Evolutionary conservation across 768 basidiomycete species (phyloP).

Genomic region (Trichaptum fuscoviolaceum): DNA sequence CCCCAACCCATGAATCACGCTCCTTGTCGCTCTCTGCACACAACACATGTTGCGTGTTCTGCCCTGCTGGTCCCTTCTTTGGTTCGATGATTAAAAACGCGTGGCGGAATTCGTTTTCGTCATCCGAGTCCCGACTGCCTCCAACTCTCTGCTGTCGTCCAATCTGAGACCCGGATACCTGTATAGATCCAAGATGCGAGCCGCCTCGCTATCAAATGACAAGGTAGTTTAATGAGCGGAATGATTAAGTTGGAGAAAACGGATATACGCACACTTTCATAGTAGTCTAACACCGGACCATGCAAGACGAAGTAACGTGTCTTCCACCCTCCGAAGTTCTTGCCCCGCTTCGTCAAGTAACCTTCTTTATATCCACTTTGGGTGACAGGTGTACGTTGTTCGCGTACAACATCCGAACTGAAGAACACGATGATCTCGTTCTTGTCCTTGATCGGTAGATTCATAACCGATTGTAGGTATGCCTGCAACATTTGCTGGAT

Average conservation of each 20-base stretch:
- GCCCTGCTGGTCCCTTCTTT: constrained; percentile 64
- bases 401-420: constrained; percentile 81
- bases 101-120: constrained; percentile 93
- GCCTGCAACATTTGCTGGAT: constrained; percentile 50
- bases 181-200: constrained; percentile 83
- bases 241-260: constrained; percentile 7
- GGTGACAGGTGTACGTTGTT: constrained; percentile 70
- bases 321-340: constrained; percentile 98
- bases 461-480: constrained; percentile 80
- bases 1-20: constrained; percentile 91
- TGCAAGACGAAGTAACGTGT: constrained; percentile 92
- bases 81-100: constrained; percentile 96
- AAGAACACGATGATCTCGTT: constrained; percentile 90
- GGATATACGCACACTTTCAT: constrained; percentile 76
- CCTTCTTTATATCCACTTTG: constrained; percentile 89
- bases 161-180: constrained; percentile 89
- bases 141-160: constrained; percentile 82
- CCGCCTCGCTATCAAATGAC: constrained; percentile 69
- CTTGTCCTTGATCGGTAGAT: constrained; percentile 80
- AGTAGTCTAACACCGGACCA: constrained; percentile 89
- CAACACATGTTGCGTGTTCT: constrained; percentile 80
- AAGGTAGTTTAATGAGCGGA: constrained; percentile 4
- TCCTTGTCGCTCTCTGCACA: constrained; percentile 95
- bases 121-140: constrained; percentile 49
- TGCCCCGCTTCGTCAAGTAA: constrained; percentile 91